Evolutionary conservation across 1,284 basidiomycete species (phyloP), one percentile per base, ranked within the genome.

Genomic region (Ganoderma leucocontextum): DNA sequence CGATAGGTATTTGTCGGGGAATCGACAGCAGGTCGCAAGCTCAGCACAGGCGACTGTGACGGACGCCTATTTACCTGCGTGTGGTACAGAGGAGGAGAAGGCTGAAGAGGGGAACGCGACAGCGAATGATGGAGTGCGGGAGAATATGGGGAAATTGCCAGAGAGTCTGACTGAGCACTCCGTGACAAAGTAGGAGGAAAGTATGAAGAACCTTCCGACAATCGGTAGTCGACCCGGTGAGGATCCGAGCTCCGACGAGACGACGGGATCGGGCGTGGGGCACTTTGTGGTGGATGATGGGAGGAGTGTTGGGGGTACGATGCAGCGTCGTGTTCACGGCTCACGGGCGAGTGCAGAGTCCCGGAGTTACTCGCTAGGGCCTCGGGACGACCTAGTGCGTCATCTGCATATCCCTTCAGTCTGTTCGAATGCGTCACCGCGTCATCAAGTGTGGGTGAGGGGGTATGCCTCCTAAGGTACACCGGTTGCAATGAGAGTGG

Each of bases 401-500:
- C 36, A 62, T 68, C 70, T 60, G 61, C 64, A 39, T 69, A 52
- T 39, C 64, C 67, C 60, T 57, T 62, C 53, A 59, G 64, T 35
- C 49, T 35, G 33, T 41, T 57, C 22, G 49, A 49, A 60, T 49
- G 57, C 25, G 63, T 58, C 64, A 42, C 62, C 15, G 49, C 19
- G 25, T 64, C 52, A 53, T 68, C 65, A 17, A 59, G 63, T n/a
- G 67, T 44, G n/a, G 65, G 62, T n/a, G 73, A 74, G 19, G 74
- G 75, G 6, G 78, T 77, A 58, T 75, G 73, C 39, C 71, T 76
- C 47, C 72, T 69, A 47, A 70, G 64, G 25, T 70, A 60, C 17
- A 65, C 69, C 58, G 73, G 67, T 62, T 76, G 76, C 42, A 76
- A 69, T 39, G 74, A 73, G 64, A 73, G 69, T 29, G 75, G 75